Conservation (phyloP, 169 alveolate species). For the Plasmodium fragile region DNA sequence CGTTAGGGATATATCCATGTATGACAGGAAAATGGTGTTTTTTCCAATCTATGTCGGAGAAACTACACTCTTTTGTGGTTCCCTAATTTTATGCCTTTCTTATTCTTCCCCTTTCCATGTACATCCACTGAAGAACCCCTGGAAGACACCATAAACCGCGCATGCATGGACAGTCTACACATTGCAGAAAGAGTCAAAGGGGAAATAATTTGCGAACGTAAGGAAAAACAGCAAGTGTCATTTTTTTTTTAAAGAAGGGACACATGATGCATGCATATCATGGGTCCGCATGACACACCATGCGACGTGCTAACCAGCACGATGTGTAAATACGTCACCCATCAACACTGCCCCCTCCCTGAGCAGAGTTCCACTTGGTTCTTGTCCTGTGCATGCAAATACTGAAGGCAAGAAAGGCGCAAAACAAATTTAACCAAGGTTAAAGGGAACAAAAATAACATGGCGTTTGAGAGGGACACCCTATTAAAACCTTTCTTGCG, state of each 20-base stretch:
- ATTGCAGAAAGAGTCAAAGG: slow-evolving; percentile 37
- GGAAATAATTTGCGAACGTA: slow-evolving; percentile 45
- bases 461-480: not conserved
- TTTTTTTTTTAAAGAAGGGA: not conserved
- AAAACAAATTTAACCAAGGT: not conserved
- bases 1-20: not conserved
- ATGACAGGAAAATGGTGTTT: not conserved
- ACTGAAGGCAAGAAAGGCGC: slow-evolving; percentile 16
- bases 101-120: not conserved
- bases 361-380: slow-evolving; percentile 22
- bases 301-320: not conserved
- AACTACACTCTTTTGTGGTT: not conserved
- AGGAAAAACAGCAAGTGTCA: not conserved
- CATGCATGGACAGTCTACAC: slow-evolving; percentile 5
- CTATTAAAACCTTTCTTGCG: not conserved
- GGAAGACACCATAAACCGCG: not conserved
- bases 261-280: not conserved
- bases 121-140: slow-evolving; percentile 15
- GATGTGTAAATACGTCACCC: not conserved
- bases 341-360: not conserved
- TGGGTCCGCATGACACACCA: not conserved
- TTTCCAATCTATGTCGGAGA: not conserved
- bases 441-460: not conserved
- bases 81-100: not conserved
- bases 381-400: slow-evolving; percentile 19